phyloP scores from a whole-genome alignment of 345 rosid genomes.

The Bretschneidera sinensis region DNA sequence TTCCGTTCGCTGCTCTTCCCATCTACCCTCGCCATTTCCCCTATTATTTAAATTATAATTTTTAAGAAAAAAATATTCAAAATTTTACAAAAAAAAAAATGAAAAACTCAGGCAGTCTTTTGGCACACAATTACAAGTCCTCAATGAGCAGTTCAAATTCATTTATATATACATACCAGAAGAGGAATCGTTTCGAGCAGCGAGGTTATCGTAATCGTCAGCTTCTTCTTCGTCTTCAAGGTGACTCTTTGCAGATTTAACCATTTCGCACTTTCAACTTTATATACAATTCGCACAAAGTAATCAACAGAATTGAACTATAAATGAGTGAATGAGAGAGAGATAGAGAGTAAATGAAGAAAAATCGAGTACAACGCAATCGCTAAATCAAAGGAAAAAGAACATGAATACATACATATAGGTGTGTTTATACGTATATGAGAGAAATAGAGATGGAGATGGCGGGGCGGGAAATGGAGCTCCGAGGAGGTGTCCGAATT shows the following conservation, averaged over 20 bases:
- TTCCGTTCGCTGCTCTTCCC: conserved; percentile 39
- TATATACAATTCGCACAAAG: neutral
- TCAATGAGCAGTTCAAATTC: neutral
- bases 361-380: neutral
- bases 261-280: conserved; percentile 19
- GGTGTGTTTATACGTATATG: neutral
- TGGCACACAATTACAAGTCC: neutral
- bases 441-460: neutral
- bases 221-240: conserved; percentile 51
- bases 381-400: neutral
- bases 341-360: neutral
- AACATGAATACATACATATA: too few species aligned
- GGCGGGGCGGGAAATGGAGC: conserved; percentile 11
- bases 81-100: neutral
- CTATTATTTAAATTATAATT: conserved; percentile 6
- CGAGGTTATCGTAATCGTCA: conserved; percentile 40
- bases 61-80: neutral
- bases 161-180: conserved; percentile 26
- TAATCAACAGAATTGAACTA: neutral
- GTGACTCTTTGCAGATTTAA: conserved; percentile 43
- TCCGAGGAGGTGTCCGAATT: conserved; percentile 10
- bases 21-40: conserved; percentile 32
- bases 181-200: conserved; percentile 30
- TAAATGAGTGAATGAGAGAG: neutral
- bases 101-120: neutral